Base-by-base conservation (phyloP, 805 yeast species). In the Lipomyces yamadae region DNA sequence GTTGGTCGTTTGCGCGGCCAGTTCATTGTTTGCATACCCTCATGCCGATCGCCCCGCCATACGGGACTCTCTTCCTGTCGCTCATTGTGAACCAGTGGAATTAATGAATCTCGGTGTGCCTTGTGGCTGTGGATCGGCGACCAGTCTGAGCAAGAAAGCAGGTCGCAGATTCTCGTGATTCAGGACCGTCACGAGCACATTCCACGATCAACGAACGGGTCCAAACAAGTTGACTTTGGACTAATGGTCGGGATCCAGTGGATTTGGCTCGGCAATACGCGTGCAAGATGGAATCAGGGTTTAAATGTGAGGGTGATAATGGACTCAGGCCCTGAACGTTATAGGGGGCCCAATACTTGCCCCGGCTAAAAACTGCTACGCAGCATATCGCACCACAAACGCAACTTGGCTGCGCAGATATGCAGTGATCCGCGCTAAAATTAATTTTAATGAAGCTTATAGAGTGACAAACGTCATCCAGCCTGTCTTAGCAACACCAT, bases 41-140 rank as follows among this genome's bases (percentile, higher is more conserved):
- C 56, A 61, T 58, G 53, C 64, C 62, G 4, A 57, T 54, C 15
- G 62, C 48, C 4, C 64, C 64, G 4, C 64, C 64, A 18, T 61
- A 61, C 1, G 64, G 64, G 32, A 48, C 66, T 59, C 64, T 32
- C 30, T 39, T 30, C 24, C 54, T 59, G 24, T 24, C 29, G 15
- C 13, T 52, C 55, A 52, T 52, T 32, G 15, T 42, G 48, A 42
- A 15, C 33, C 24, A 15, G 35, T 54, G 4, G 24, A 42, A n/a
- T 5, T 18, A 42, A 24, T 15, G 48, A 42, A 42, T 18, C 24
- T 42, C 13, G 48, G 48, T 15, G 48, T 42, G 48, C 15, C n/a
- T 24, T n/a, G 48, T n/a, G 48, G 15, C 29, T 5, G 24, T 13
- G 15, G 48, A 42, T 15, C 18, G n/a, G n/a, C 15, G 7, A 18